Conservation (phyloP, 768 basidiomycete genomes). For the Serendipita sp. region DNA sequence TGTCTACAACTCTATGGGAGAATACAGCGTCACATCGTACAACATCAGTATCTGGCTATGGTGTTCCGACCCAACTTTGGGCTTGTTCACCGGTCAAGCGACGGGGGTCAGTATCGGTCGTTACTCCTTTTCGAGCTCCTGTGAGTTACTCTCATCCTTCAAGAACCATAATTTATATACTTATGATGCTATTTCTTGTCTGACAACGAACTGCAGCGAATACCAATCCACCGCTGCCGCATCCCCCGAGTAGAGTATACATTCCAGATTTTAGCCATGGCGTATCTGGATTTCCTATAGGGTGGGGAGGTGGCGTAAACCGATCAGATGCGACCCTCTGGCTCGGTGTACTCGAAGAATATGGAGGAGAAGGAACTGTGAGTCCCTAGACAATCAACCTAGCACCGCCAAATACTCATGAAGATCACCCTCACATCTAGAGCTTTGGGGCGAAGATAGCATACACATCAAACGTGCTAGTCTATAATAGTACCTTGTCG, state of each 20-base stretch:
- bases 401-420: too few species aligned
- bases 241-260: background rate
- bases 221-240: background rate
- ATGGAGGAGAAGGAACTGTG: background rate
- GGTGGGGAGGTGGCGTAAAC: background rate
- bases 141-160: background rate
- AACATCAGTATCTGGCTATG: constrained; percentile 29
- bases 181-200: too few species aligned
- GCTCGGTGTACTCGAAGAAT: background rate
- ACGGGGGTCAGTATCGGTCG: constrained; percentile 30
- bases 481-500: background rate
- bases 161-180: too few species aligned
- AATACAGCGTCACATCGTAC: constrained; percentile 30
- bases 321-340: background rate
- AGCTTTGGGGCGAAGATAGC: background rate
- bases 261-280: constrained; percentile 2
- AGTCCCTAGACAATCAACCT: background rate
- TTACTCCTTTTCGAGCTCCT: constrained; percentile 17
- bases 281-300: background rate
- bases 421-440: too few species aligned
- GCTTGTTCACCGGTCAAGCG: constrained; percentile 19
- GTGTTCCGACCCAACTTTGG: constrained; percentile 18
- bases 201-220: background rate
- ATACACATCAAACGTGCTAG: background rate
- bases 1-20: constrained; percentile 24